These are phyloP conservation scores for Penicillium lividum DNA, from an alignment of 495 filamentous ascomycete species.

Conservation along the genomic window DNA sequence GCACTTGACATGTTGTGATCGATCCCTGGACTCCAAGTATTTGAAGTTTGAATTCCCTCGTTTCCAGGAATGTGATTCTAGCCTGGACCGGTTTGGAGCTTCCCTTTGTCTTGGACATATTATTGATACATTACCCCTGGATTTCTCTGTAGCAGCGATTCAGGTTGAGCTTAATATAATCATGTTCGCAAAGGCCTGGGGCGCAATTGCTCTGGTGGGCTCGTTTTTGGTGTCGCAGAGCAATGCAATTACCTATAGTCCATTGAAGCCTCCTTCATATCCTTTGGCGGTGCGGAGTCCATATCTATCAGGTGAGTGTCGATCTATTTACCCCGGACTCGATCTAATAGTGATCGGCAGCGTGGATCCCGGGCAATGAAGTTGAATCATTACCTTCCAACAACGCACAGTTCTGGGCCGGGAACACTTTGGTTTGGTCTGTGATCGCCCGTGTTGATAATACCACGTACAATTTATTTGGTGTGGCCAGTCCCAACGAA, in stretches of 20 bases:
- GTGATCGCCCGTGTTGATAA: slow-evolving; percentile 46
- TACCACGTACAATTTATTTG: slow-evolving; percentile 46
- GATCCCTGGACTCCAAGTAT: slow-evolving; percentile 14
- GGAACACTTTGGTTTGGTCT: slow-evolving; percentile 41
- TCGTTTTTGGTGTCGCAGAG: slow-evolving; percentile 15
- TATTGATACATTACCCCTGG: background rate
- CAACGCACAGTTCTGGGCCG: slow-evolving; percentile 48
- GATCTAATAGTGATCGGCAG: slow-evolving; percentile 23
- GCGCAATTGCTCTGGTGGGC: slow-evolving; percentile 9
- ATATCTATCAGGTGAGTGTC: slow-evolving; percentile 37
- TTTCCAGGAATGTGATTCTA: slow-evolving; percentile 18
- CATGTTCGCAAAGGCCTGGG: slow-evolving; percentile 15
- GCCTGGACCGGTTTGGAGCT: background rate
- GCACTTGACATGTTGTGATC: slow-evolving; percentile 28
- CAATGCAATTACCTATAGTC: slow-evolving; percentile 29
- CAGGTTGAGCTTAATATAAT: background rate
- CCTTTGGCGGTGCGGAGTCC: slow-evolving; percentile 44
- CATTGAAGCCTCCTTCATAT: slow-evolving; percentile 42
- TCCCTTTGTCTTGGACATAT: background rate
- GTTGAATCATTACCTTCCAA: slow-evolving; percentile 32
- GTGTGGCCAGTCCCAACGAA: slow-evolving; percentile 25
- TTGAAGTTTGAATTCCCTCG: slow-evolving; percentile 13
- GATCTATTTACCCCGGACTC: background rate
- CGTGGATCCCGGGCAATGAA: slow-evolving; percentile 46
- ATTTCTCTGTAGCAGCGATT: background rate